phyloP scores from a whole-genome alignment of 2,329 filamentous ascomycete species.

The Microthyrium microscopicum region DNA sequence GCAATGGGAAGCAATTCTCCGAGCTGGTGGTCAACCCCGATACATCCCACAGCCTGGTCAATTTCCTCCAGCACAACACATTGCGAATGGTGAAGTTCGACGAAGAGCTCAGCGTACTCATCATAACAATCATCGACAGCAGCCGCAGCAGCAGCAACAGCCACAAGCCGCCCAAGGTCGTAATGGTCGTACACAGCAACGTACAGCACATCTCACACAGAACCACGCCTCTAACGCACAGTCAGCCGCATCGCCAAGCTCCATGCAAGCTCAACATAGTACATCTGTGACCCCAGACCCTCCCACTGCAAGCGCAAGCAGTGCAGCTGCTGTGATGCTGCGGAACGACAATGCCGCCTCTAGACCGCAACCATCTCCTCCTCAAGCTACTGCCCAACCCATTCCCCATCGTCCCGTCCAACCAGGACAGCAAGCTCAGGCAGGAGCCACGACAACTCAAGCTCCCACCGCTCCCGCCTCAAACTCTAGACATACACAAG shows the following conservation, averaged over 20 bases:
- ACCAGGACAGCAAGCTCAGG: no score
- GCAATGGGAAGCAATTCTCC: conserved; percentile 49
- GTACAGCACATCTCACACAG: background rate
- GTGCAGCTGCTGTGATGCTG: conserved; percentile 10
- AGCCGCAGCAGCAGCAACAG: conserved; percentile 2
- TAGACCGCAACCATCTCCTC: background rate
- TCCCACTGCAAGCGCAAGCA: conserved; percentile 6
- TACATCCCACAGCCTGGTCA: conserved; percentile 3
- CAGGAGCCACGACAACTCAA: background rate
- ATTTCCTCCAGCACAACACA: background rate
- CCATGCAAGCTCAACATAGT: no score
- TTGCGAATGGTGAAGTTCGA: background rate
- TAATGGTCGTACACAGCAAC: conserved; percentile 4
- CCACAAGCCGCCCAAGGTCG: background rate
- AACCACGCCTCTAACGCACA: no score
- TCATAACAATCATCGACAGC: background rate
- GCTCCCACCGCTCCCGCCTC: background rate
- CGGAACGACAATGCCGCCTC: conserved; percentile 7
- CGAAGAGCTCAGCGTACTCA: background rate
- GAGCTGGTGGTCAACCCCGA: conserved; percentile 25
- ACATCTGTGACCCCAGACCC: conserved; percentile 2
- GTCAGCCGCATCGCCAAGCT: no score
- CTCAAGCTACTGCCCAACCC: no score
- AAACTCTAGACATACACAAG: background rate
- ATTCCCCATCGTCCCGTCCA: background rate